A percentile compares a stretch with the other conserved stretches of the same genome.
phyloP scores from a whole-genome alignment of 805 yeast species.

The Lipomyces sp. region DNA sequence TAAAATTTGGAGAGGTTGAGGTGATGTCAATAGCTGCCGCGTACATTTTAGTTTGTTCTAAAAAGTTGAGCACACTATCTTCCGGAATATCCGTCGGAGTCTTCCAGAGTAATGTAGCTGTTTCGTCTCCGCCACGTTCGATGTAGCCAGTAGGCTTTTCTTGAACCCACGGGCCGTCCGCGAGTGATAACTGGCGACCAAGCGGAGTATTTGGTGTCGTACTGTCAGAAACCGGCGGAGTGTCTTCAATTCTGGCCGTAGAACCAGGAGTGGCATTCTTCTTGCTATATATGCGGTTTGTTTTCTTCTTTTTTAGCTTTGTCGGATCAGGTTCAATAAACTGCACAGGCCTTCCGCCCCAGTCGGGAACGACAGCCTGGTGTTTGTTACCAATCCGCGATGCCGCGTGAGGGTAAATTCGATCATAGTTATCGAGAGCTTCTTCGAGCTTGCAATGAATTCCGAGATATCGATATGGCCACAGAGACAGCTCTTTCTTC shows the following conservation, averaged over 20 bases:
- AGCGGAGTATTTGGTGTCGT: conserved; percentile 40
- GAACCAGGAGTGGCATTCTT: not conserved
- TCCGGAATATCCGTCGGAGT: conserved; percentile 45
- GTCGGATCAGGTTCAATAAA: conserved; percentile 47
- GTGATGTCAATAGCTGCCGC: conserved; percentile 62
- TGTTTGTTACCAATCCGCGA: conserved; percentile 75
- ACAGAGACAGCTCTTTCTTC: conserved; percentile 46
- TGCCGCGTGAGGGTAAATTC: conserved; percentile 80
- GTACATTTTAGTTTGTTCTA: conserved; percentile 58
- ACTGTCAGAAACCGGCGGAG: not conserved
- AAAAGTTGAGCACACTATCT: conserved; percentile 55
- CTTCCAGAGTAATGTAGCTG: conserved; percentile 70
- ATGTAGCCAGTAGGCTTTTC: conserved; percentile 79
- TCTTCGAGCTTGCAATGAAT: conserved; percentile 75
- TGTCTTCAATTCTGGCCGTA: not conserved
- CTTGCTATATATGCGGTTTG: conserved; percentile 36
- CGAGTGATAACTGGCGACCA: conserved; percentile 4
- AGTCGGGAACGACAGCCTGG: conserved; percentile 64
- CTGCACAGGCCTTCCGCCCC: conserved; percentile 66
- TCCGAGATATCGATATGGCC: conserved; percentile 83
- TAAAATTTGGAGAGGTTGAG: conserved; percentile 76
- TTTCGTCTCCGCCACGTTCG: conserved; percentile 78
- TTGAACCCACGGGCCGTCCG: conserved; percentile 71
- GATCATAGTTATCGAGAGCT: conserved; percentile 73
- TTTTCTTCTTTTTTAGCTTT: conserved; percentile 42